Base-by-base conservation (phyloP, 768 basidiomycete genomes). In the Rhizopogon sp. region DNA sequence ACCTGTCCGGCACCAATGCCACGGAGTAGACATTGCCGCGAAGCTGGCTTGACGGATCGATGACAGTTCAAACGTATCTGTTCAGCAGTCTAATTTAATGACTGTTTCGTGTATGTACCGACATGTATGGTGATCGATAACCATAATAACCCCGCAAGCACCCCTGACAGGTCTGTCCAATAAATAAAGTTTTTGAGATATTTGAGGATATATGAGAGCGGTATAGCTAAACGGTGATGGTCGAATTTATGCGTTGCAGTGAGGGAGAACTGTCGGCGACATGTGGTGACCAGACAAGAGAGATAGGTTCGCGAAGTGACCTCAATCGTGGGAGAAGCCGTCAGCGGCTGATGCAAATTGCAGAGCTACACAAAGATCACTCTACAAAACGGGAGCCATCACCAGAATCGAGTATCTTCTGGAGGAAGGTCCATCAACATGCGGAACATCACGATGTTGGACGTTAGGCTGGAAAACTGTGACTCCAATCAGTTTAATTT, bases 391-490 rank as follows among this genome's bases (percentile, higher is more conserved):
- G 22, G 11, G 46, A 33, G 25, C 31, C 5, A 43, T 47, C 46
- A 78, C 76, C 76, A 77, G 59, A 79, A 76, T 4, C 75, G 64
- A 14, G 70, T 77, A 33, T 70, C 69, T 22, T 69, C 66, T 0
- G 74, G 66, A 6, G 69, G 60, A 8, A 74, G 50, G 41, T 69
- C 69, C 37, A 66, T 70, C 45, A 70, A 58, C 69, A 72, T 65
- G 3, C 78, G 72, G 33, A 79, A 65, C 70, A 80, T 68, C 56
- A 75, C 75, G 43, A 77, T 66, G 50, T 77, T 79, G 10, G 77
- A 74, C 0, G 77, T 79, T 56, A 79, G 47, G 58, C 78, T 79
- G 22, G 78, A 79, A 46, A 74, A 79, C 78, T 79, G 54, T 39
- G n/a, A 47, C 37, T 17, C 52, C 35, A 62, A 49, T 43, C 29